Percentiles rank a stretch among this genome's conserved stretches.
phyloP scores from a whole-genome alignment of 164 flowering plant species.

The Magnolia sinica region DNA sequence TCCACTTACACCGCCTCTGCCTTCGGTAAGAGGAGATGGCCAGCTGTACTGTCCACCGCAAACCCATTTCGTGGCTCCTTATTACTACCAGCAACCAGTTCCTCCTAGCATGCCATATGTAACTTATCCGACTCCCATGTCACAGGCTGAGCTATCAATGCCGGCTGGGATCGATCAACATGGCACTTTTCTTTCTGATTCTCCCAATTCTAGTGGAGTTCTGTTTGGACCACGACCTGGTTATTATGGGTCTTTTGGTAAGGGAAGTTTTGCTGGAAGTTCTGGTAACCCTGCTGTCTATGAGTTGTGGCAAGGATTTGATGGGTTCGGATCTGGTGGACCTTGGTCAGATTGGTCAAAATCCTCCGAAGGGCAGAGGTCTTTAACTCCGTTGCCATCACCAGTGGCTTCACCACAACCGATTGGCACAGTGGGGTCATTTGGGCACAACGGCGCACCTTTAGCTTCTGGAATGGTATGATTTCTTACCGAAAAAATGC shows the following conservation, averaged over 20 bases:
- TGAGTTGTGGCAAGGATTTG: conserved; percentile 56
- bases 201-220: conserved; percentile 25
- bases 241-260: conserved; percentile 51
- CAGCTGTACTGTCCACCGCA: conserved; percentile 49
- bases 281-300: conserved; percentile 44
- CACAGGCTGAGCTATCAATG: conserved; percentile 57
- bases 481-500: background rate
- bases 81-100: conserved; percentile 59
- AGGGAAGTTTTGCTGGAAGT: conserved; percentile 49
- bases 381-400: conserved; percentile 53
- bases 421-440: conserved; percentile 53
- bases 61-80: conserved; percentile 47
- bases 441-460: conserved; percentile 43
- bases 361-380: conserved; percentile 59
- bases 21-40: conserved; percentile 56
- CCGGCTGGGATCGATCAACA: conserved; percentile 50
- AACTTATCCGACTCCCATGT: conserved; percentile 55
- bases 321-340: conserved; percentile 67
- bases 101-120: conserved; percentile 60
- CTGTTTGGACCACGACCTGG: conserved; percentile 60
- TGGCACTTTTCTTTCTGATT: conserved; percentile 21
- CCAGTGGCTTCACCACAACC: conserved; percentile 68
- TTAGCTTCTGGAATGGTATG: conserved; percentile 44
- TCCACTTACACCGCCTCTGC: conserved; percentile 76
- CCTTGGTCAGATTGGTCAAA: conserved; percentile 66